Evolutionary conservation across 768 basidiomycete species (phyloP), one percentile per base, ranked within the genome.

Genomic region (Kwoniella shandongensis): DNA sequence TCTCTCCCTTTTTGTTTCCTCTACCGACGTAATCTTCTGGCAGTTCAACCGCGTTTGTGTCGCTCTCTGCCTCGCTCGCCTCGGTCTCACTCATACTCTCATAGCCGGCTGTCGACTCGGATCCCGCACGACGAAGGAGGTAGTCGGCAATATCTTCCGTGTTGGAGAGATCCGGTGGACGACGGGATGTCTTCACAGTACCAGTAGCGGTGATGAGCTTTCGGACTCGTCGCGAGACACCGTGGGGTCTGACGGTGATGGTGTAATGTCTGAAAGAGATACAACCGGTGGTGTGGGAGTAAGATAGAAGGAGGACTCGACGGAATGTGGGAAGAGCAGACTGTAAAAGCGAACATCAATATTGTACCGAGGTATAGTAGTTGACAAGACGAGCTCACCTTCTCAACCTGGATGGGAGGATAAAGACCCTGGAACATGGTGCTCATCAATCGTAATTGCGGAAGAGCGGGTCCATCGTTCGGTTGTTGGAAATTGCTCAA

Each of bases 91-190:
- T 86, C 40, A 85, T 84, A 8, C 86, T 85, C n/a, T 79, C 79
- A 47, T 76, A 76, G 2, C 75, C 78, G 11, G 86, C 87, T 2
- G 57, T 57, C 86, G 51, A 84, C 85, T 76, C 91, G 86, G 69
- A 90, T 87, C 20, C 88, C 85, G 27, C 84, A 62, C 76, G 84
- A 26, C 89, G 79, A 36, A 98, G 81, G 66, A 99, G 77, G 73
- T 96, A 99, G 75, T 99, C 94, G 1, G 94, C 91, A 26, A 99
- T 87, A 70, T 99, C 96, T 72, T 88, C 86, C 74, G 94, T 91
- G 61, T 85, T 88, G 8, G 88, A 86, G 12, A 99, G 83, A 73
- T 99, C 85, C 1, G 80, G 69, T 18, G 79, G 73, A 51, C 64
- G 70, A 61, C 38, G 74, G 69, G 38, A 69, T 17, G 45, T 42